Evolutionary conservation across 2,329 filamentous ascomycete genomes (phyloP).

Genomic region (Ramularia collo-cygni): DNA sequence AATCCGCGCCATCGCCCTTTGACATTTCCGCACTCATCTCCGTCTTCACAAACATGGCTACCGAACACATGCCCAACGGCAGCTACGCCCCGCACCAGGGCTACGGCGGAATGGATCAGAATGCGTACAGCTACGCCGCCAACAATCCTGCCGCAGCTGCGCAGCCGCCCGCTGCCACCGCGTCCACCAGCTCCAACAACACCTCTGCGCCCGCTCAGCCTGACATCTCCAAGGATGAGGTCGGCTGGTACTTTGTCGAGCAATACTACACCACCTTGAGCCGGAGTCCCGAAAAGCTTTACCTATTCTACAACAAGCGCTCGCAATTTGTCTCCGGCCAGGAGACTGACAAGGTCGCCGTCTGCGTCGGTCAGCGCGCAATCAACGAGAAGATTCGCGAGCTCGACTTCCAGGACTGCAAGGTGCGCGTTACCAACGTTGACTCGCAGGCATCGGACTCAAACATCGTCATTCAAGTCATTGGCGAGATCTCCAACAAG

Average conservation of each 20-base stretch:
- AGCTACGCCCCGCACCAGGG: conserved; percentile 38
- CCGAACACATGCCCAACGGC: conserved; percentile 43
- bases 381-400: conserved; percentile 93
- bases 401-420: conserved; percentile 93
- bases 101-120: conserved; percentile 33
- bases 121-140: conserved; percentile 25
- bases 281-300: conserved; percentile 88
- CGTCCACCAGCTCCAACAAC: conserved; percentile 17
- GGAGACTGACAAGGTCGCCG: conserved; percentile 80
- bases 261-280: conserved; percentile 98
- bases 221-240: conserved; percentile 74
- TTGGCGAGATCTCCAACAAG: conserved; percentile 96
- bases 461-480: conserved; percentile 96
- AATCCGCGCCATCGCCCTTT: background rate
- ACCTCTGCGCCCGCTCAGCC: conserved; percentile 17
- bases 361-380: conserved; percentile 77
- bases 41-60: conserved; percentile 34
- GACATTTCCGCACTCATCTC: conserved; percentile 1
- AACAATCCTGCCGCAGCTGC: conserved; percentile 20
- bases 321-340: conserved; percentile 91
- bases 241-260: conserved; percentile 99
- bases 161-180: conserved; percentile 17
- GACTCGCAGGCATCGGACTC: conserved; percentile 89
- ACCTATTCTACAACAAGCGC: conserved; percentile 92
- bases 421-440: conserved; percentile 96